Evolutionary conservation across 495 filamentous ascomycete species (phyloP).

Genomic region (Penicillium angulare): DNA sequence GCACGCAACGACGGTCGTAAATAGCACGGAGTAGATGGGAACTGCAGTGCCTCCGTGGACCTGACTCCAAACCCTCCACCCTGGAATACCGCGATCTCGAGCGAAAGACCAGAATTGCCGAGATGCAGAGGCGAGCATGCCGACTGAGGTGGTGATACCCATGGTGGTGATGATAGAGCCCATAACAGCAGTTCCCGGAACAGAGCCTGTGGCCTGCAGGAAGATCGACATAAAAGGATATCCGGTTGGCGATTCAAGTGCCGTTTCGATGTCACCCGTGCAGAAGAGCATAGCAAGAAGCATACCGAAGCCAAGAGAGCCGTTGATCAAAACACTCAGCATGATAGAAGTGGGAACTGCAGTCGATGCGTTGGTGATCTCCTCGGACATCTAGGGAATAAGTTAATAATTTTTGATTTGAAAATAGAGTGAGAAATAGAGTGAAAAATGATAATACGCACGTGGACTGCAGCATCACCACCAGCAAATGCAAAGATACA

Average conservation of each 20-base stretch:
- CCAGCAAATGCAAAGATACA: too few species aligned
- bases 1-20: conserved; percentile 21
- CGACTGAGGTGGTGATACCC: conserved; percentile 39
- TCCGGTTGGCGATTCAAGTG: conserved; percentile 31
- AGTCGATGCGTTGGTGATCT: conserved; percentile 45
- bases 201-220: conserved; percentile 37
- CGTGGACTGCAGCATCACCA: too few species aligned
- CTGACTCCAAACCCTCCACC: too few species aligned
- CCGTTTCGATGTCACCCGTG: conserved; percentile 38
- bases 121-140: conserved; percentile 48
- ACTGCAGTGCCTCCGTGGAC: too few species aligned
- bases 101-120: conserved; percentile 51
- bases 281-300: conserved; percentile 49
- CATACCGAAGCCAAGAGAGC: conserved; percentile 50
- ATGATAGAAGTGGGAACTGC: conserved; percentile 48
- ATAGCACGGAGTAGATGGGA: too few species aligned
- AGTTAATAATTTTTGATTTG: too few species aligned
- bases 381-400: too few species aligned
- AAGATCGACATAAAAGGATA: conserved; percentile 56
- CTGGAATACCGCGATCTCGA: conserved; percentile 15
- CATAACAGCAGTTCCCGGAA: conserved; percentile 44
- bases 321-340: conserved; percentile 46
- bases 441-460: too few species aligned
- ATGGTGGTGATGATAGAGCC: conserved; percentile 42
- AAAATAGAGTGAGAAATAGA: not conserved